These are phyloP conservation scores for Phytophthora tentaculata DNA, from an alignment of 352 stramenopile genomes.

Conservation along the genomic window DNA sequence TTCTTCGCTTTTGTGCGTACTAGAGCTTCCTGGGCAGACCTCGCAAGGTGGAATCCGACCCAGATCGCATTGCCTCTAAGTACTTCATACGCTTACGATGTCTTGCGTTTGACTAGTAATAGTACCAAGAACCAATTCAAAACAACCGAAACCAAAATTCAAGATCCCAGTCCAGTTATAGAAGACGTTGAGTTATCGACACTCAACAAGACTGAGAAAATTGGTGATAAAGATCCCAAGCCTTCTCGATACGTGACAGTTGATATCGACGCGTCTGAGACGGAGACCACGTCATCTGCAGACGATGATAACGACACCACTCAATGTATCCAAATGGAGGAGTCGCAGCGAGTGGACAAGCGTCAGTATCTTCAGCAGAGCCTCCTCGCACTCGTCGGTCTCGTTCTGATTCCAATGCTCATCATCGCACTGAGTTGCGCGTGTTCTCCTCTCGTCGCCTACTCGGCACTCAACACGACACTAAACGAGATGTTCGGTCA, in stretches of 20 bases:
- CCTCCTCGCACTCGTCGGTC: not conserved
- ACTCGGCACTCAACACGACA: constrained; percentile 35
- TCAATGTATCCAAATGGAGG: not conserved
- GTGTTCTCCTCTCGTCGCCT: constrained; percentile 30
- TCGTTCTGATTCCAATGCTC: not conserved
- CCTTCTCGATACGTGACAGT: not conserved
- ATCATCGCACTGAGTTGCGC: constrained; percentile 16
- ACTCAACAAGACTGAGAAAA: not conserved
- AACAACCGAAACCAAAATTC: not conserved
- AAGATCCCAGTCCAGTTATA: not conserved
- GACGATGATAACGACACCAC: not conserved
- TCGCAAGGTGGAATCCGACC: constrained; percentile 39
- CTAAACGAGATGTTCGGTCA: constrained; percentile 30
- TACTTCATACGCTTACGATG: not conserved
- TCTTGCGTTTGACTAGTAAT: not conserved
- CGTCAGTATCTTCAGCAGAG: not conserved
- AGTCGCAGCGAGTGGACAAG: not conserved
- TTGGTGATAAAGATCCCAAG: not conserved
- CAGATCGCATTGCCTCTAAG: not conserved
- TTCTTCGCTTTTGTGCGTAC: constrained; percentile 32
- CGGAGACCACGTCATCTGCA: not conserved
- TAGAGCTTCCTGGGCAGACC: constrained; percentile 30
- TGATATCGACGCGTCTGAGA: not conserved
- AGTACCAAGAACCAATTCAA: not conserved
- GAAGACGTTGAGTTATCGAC: not conserved